Conservation (phyloP, 2,329 filamentous ascomycete genomes). For the Fusarium avenaceum region DNA sequence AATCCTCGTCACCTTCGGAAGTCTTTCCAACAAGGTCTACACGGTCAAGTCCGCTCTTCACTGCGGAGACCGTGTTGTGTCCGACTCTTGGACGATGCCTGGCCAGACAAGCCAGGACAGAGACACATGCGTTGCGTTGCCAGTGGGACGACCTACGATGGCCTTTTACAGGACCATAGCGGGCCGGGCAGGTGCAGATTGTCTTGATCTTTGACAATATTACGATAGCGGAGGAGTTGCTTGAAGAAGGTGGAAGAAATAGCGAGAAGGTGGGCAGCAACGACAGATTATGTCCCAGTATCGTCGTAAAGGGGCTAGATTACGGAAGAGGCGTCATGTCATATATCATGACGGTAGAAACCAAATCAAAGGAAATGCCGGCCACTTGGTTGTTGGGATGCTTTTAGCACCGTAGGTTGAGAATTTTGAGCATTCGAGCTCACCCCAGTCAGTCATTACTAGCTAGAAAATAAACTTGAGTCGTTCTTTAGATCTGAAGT, state of each 20-base stretch:
- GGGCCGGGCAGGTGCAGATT: conserved; percentile 49
- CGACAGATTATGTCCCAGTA: conserved; percentile 12
- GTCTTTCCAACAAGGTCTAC: conserved; percentile 44
- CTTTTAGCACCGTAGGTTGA: conserved; percentile 32
- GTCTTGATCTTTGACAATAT: conserved; percentile 49
- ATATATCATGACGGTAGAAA: conserved; percentile 15
- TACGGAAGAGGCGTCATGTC: conserved; percentile 27
- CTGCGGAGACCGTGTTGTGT: conserved; percentile 44
- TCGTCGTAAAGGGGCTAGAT: conserved; percentile 18
- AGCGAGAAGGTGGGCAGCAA: conserved; percentile 20
- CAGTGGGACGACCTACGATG: conserved; percentile 38
- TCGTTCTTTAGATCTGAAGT: conserved; percentile 41
- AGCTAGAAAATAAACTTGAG: conserved; percentile 41
- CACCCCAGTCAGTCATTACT: conserved; percentile 49
- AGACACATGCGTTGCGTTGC: conserved; percentile 42
- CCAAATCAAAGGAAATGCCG: conserved; percentile 22
- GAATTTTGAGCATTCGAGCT: conserved; percentile 38
- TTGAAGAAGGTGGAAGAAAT: conserved; percentile 16
- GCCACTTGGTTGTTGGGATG: conserved; percentile 32
- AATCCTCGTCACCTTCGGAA: conserved; percentile 40
- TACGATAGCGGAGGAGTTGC: conserved; percentile 40
- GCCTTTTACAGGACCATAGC: conserved; percentile 39
- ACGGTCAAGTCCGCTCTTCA: conserved; percentile 35
- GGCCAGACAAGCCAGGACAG: conserved; percentile 39
- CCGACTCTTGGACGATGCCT: conserved; percentile 40